Evolutionary conservation across 164 flowering plant species (phyloP), one percentile per base, ranked within the genome.

Genomic region (Kingdonia uniflora): DNA sequence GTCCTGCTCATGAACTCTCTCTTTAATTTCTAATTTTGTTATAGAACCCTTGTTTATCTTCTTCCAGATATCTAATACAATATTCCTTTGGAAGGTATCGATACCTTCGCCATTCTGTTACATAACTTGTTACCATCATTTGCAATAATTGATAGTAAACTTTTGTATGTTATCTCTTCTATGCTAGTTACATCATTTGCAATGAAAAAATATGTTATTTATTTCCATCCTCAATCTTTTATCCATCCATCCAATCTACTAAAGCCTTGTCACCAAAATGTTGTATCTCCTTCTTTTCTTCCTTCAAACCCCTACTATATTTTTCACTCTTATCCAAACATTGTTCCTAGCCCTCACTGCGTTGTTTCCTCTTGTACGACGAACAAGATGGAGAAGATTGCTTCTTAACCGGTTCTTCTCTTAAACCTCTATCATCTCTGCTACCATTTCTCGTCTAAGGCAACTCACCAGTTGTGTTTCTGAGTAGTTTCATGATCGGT

Each of bases 291-390:
- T 61, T 68, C 60, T 51, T 70, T 54, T 64, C 76, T 2, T 58
- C 72, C 29, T 54, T 62, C 42, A 52, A 68, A 65, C 59, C 79
- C 79, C 71, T 77, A 66, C 44, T 40, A 54, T 74, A 58, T 69
- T 76, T 77, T 40, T 78, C 84, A 5, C 42, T 66, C 25, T 58
- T 70, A 37, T 59, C 79, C 12, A 50, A 49, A 47, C 65, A 35
- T 6, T 8, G 35, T 29, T 72, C 87, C 73, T 67, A 79, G 14
- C 79, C 75, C 51, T 67, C 78, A 16, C 60, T 78, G 33, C 87
- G 68, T 50, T 74, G 83, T 51, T 81, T 87, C 74, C 91, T 71
- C 81, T 86, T 86, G 38, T 56, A 49, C 20, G 75, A 60, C 24
- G 63, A 43, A 8, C n/a, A 14, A 2, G 20, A 19, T 35, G 20